phyloP scores from a whole-genome alignment of 768 basidiomycete species.

The Kwoniella mangroviensis region DNA sequence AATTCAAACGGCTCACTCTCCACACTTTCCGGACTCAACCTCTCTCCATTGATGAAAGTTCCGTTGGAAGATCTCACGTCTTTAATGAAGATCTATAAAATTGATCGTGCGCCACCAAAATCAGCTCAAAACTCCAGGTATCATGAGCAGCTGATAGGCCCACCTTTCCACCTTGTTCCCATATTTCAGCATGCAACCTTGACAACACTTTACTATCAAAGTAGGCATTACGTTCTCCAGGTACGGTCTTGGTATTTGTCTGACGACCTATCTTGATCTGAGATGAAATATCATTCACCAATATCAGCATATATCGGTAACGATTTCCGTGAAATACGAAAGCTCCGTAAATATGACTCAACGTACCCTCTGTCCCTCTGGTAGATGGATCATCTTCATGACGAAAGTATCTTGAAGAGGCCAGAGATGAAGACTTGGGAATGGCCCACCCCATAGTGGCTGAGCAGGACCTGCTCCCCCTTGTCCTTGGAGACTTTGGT shows the following conservation, averaged over 20 bases:
- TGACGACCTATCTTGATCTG: conserved; percentile 86
- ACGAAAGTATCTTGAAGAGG: conserved; percentile 93
- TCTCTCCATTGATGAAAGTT: conserved; percentile 95
- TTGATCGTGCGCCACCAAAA: neutral
- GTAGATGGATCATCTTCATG: conserved; percentile 79
- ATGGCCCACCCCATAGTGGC: conserved; percentile 53
- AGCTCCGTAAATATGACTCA: neutral
- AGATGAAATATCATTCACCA: conserved; percentile 52
- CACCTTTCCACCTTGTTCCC: conserved; percentile 87
- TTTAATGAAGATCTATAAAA: conserved; percentile 87
- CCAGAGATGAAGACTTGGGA: conserved; percentile 68
- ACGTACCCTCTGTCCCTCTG: conserved; percentile 46
- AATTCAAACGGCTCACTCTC: conserved; percentile 93
- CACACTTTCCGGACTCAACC: conserved; percentile 82
- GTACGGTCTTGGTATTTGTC: conserved; percentile 92
- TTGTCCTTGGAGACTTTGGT: conserved; percentile 3
- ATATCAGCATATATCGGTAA: no score
- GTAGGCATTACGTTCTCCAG: conserved; percentile 87
- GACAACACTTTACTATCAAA: conserved; percentile 96
- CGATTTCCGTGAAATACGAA: neutral
- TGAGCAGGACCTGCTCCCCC: conserved; percentile 1
- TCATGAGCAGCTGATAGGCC: conserved; percentile 28
- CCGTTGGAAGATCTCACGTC: conserved; percentile 98
- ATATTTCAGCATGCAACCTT: conserved; percentile 96
- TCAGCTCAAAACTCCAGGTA: no score